Evolutionary conservation across 352 stramenopile genomes (phyloP).

Genomic region (Globisporangium barbulae): DNA sequence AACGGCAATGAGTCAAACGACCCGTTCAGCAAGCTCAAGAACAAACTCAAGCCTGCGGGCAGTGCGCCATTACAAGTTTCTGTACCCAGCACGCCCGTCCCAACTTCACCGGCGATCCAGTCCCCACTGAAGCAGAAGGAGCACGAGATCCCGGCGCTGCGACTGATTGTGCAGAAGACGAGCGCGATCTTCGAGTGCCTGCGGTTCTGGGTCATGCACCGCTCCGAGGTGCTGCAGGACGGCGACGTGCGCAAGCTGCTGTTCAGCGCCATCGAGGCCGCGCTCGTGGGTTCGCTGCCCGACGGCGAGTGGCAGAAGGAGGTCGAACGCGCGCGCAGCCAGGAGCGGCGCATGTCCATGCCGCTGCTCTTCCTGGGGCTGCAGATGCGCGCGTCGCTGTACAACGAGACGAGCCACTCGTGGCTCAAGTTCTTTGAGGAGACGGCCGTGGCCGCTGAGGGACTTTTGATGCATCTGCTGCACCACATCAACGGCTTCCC

Average conservation of each 20-base stretch:
- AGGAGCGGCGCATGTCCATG: slow-evolving; percentile 73
- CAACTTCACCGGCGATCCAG: slow-evolving; percentile 27
- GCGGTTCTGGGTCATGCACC: slow-evolving; percentile 83
- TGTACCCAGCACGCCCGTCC: slow-evolving; percentile 7
- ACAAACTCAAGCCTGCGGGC: slow-evolving; percentile 40
- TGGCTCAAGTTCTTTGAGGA: slow-evolving; percentile 86
- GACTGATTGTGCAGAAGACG: slow-evolving; percentile 80
- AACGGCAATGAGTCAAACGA: slow-evolving; percentile 37
- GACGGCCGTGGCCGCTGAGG: slow-evolving; percentile 76
- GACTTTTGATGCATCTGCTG: slow-evolving; percentile 80
- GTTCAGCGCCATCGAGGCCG: slow-evolving; percentile 83
- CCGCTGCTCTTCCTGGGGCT: slow-evolving; percentile 80
- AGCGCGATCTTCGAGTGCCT: slow-evolving; percentile 84
- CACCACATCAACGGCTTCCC: slow-evolving; percentile 86
- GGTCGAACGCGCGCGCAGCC: slow-evolving; percentile 64
- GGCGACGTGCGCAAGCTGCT: slow-evolving; percentile 79
- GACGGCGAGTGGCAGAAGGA: slow-evolving; percentile 79
- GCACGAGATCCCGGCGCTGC: slow-evolving; percentile 65
- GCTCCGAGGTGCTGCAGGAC: slow-evolving; percentile 70
- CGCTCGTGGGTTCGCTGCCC: slow-evolving; percentile 75
- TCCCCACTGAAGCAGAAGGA: slow-evolving; percentile 42
- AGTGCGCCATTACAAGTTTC: slow-evolving; percentile 8
- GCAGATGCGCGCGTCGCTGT: slow-evolving; percentile 79
- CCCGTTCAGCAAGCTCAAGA: slow-evolving; percentile 72
- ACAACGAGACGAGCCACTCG: slow-evolving; percentile 62